Base-by-base conservation (phyloP, 257 asterid species). In the Dorcoceras hygrometricum region DNA sequence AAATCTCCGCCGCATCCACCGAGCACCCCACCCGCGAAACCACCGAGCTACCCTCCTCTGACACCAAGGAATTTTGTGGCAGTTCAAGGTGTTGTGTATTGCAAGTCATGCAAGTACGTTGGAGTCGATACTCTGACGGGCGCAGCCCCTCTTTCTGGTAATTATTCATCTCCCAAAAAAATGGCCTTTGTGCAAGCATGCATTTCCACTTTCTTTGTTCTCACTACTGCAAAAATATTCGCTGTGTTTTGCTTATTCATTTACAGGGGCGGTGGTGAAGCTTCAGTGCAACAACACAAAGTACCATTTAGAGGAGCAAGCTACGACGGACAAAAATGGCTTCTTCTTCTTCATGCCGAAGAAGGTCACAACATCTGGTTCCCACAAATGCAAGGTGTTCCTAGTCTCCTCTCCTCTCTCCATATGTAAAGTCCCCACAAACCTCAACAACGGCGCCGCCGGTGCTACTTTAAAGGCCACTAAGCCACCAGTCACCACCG, bases 61-160 rank as follows among this genome's bases (percentile, higher is more conserved):
- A 39, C 67, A 2, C 0, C 0, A 5, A 69, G 66, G 65, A 77
- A 72, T 36, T 70, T 29, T 11, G 63, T 77, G 46, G 80, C 74
- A 23, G 78, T 82, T 9, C 81, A 78, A 39, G 88, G 86, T n/a
- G 81, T 73, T 56, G 89, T 83, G 0, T 73, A 70, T 59, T 80
- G 84, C 72, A 76, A 74, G 36, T 51, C 80, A 16, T 80, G 84
- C 84, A 80, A 71, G 62, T 73, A 39, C 46, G 68, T 73, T 57
- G 82, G 82, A 4, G 46, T 65, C 32, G 62, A 67, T 23, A 66
- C 79, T 22, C 73, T 79, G 25, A 8, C 4, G 2, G 70, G 39
- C 53, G 79, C 79, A 26, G 9, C 71, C 11, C 81, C 84, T 24
- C 78, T 79, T 26, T 10, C 70, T 2, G 79, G 84, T 79, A 63